Percentiles rank a stretch among this genome's conserved stretches.
Evolutionary conservation across 257 asterid species (phyloP).

Genomic region (Agastache rugosa): DNA sequence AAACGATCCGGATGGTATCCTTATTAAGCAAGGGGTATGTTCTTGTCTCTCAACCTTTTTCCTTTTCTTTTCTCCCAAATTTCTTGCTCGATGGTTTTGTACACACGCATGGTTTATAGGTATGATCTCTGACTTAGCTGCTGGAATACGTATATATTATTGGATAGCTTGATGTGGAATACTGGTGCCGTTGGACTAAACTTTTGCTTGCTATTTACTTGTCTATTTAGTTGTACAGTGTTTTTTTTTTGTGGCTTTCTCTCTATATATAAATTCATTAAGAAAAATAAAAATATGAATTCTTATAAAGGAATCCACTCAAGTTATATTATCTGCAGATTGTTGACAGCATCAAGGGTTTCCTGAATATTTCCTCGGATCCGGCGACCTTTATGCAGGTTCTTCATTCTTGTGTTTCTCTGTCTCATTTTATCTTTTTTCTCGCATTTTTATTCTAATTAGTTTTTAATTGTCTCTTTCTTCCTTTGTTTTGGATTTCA

Average conservation of each 20-base stretch:
- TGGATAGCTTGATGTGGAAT: not conserved
- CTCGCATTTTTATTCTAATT: not conserved
- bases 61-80: not conserved
- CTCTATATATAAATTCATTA: not conserved
- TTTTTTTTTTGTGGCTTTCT: not conserved
- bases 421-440: not conserved
- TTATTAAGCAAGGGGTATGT: constrained; percentile 68
- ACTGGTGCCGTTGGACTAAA: not conserved
- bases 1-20: constrained; percentile 69
- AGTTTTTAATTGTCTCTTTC: not conserved
- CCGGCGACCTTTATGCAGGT: constrained; percentile 92
- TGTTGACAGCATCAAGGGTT: constrained; percentile 68
- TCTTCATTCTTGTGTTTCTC: constrained; percentile 11
- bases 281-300: not conserved
- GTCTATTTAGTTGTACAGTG: not conserved
- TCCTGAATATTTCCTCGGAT: constrained; percentile 62
- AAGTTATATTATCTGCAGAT: constrained; percentile 55
- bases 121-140: not conserved
- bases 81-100: constrained; percentile 9
- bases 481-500: not conserved
- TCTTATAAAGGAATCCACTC: not conserved
- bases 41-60: not conserved
- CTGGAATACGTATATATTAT: too few relatives aligned
- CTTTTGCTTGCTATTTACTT: not conserved
- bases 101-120: not conserved